phyloP scores from a whole-genome alignment of 192 early-diverging fungal species.

The Linnemannia elongata region DNA sequence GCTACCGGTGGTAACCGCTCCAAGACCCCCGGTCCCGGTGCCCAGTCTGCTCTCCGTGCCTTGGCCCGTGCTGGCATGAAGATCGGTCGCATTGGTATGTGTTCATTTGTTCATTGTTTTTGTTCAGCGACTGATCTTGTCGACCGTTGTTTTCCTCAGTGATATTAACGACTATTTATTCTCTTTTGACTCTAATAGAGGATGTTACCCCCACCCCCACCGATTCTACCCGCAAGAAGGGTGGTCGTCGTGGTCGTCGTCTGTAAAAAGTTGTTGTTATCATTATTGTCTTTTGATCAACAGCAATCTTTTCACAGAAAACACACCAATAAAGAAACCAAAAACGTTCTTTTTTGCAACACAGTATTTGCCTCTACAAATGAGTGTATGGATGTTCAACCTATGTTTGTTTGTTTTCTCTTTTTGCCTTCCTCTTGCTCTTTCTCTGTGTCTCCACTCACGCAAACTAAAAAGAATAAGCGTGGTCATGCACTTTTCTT shows the following conservation, averaged over 20 bases:
- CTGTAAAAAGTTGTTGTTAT: conserved; percentile 67
- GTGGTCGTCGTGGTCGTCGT: conserved; percentile 99
- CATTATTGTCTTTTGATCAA: conserved; percentile 26
- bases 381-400: neutral
- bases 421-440: neutral
- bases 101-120: neutral
- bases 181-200: conserved; percentile 73
- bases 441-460: no score
- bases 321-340: conserved; percentile 20
- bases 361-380: neutral
- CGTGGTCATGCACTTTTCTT: neutral
- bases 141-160: conserved; percentile 76
- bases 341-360: neutral
- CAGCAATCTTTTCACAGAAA: conserved; percentile 25
- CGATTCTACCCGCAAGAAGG: conserved; percentile 98
- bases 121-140: neutral
- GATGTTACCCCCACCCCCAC: conserved; percentile 99
- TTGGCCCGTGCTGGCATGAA: conserved; percentile 99
- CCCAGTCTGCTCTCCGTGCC: conserved; percentile 97
- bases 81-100: conserved; percentile 87
- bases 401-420: neutral
- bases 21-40: conserved; percentile 99
- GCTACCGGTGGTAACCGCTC: conserved; percentile 99
- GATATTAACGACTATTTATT: conserved; percentile 14
- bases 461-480: neutral